Evolutionary conservation across 495 filamentous ascomycete species (phyloP), one percentile per base, ranked within the genome.

Genomic region (Lasiosphaeriaceae sp.): DNA sequence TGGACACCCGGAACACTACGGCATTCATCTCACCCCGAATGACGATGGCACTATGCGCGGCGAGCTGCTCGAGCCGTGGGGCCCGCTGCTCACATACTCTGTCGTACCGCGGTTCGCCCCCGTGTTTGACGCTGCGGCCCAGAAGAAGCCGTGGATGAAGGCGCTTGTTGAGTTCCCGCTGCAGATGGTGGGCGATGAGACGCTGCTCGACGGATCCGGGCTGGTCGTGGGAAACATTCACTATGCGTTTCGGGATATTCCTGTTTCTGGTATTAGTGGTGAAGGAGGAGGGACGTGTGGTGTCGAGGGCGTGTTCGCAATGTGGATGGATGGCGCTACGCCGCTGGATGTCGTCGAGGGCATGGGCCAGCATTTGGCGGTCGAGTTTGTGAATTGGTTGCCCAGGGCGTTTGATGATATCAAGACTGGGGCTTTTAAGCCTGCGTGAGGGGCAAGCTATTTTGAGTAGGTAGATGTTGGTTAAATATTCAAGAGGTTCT

Each of bases 311-410:
- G 48, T 57, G 29, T 17, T 61, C 24, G 51, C 58, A n/a, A 63
- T 66, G 11, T 66, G 61, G 60, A 58, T 66, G 47, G 54, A 55
- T 4, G 50, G 53, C 12, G 45, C 24, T 2, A 57, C 61, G 16
- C 64, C 64, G 14, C 2, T 26, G 1, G 60, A 56, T 16, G 58
- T 66, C 21, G 31, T 52, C 1, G 55, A 56, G 44, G 61, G 64
- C 12, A 26, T 66, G n/a, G 21, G 26, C 21, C 24, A 57, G 22
- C 64, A 66, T 44, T 44, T 64, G 43, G 55, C 47, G 14, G 58
- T 66, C 3, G 64, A 66, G 55, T 66, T 61, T 45, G 49, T 55
- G 21, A 66, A 64, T 22, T 66, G 64, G 64, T 44, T 64, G 44
- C 47, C 46, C 22, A 44, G 51, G 11, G 60, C 64, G 16, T 66